Base-by-base conservation (phyloP, 129 eudicot genomes). In the Rutidosis leptorrhynchoides region DNA sequence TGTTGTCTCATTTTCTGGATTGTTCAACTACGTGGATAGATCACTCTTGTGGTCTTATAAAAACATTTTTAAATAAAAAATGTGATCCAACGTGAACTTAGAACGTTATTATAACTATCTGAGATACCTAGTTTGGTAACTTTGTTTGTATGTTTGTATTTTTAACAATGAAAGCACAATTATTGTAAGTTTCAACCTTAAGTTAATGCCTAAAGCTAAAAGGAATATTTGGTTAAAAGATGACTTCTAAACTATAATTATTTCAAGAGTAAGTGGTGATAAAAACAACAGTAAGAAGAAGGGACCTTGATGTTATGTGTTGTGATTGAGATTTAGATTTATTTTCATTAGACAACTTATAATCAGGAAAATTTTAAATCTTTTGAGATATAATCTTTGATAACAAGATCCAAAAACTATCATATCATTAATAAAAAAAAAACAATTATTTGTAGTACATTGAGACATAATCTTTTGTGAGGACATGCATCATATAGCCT, bases 161-260 rank as follows among this genome's bases (percentile, higher is more conserved):
- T 45, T 15, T 45, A 62, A 32, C 57, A 27, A 15, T 24, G 9
- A 67, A 75, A 49, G 48, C 67, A 67, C 57, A 75, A 60, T 14
- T 12, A 14, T 51, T 28, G 24, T 30, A 51, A 28, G 45, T 67
- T 28, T 35, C 33, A 74, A 19, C 45, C 68, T 35, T 67, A 24
- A 67, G 54, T 67, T 75, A 60, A 67, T 75, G 55, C 20, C 8
- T 49, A 59, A 66, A 67, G 48, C 23, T 67, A 24, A 19, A 62
- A 48, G 74, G 64, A 60, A 75, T 67, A 68, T 48, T 75, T 67
- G 74, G 74, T 75, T 57, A 33, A 68, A 48, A 61, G 68, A 14
- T 28, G 61, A 68, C 49, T 60, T 11, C n/a, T 45, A 7, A 15
- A 60, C 46, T 58, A 32, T 56, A 67, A 60, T 66, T 19, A 66